These are phyloP conservation scores for Streptanthus diversifolius DNA, from an alignment of 345 rosid genomes.

Conservation along the genomic window DNA sequence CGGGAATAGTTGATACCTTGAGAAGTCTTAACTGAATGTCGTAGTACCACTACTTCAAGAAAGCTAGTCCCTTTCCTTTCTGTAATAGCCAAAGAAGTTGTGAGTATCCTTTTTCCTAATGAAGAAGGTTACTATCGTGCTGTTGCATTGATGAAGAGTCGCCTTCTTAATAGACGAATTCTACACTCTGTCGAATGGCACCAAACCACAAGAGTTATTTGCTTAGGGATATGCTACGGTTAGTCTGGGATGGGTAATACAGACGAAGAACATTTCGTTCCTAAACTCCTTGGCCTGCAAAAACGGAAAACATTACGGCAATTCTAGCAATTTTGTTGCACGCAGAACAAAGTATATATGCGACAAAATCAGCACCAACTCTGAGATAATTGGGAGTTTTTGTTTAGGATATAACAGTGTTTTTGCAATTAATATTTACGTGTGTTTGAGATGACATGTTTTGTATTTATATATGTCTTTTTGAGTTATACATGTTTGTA, in stretches of 20 bases:
- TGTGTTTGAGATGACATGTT: neutral
- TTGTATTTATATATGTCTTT: neutral
- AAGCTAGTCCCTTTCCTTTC: conserved; percentile 9
- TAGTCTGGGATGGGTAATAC: conserved; percentile 35
- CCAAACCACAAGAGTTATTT: neutral
- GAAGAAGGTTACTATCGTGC: accelerated
- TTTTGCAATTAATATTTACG: neutral
- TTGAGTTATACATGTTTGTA: neutral
- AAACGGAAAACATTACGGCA: too few species aligned
- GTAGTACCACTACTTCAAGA: neutral
- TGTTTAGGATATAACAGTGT: neutral
- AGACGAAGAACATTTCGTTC: neutral
- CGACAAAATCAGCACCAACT: neutral
- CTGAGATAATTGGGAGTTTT: neutral
- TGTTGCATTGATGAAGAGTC: neutral
- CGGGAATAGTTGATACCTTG: conserved; percentile 16
- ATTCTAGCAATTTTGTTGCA: neutral
- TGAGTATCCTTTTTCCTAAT: conserved; percentile 13
- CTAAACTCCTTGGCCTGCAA: conserved; percentile 2
- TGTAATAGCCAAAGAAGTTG: neutral
- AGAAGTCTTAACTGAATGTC: conserved; percentile 21
- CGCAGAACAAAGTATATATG: neutral
- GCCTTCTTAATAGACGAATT: conserved; percentile 10
- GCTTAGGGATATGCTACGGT: neutral
- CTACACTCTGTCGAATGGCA: neutral